These are phyloP conservation scores for Harringtonia aguacate DNA, from an alignment of 2,329 filamentous ascomycete species.

Conservation along the genomic window DNA sequence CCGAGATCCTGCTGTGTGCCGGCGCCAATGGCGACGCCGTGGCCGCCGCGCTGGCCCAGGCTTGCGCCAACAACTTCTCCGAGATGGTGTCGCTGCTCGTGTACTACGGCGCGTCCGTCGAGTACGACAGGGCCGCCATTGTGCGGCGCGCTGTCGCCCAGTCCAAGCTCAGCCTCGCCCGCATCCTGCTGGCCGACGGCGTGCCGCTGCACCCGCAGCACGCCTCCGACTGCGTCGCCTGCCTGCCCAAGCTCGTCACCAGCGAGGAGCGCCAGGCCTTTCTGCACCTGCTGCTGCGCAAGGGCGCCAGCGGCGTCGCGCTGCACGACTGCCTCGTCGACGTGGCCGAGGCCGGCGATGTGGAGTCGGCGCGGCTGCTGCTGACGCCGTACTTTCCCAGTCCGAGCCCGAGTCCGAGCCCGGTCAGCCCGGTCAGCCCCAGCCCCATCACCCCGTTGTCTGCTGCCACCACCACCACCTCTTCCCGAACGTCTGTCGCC, in stretches of 20 bases:
- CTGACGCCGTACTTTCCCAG: constrained; percentile 34
- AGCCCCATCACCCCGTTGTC: too few species aligned
- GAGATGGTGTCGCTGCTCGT: constrained; percentile 45
- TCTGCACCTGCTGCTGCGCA: constrained; percentile 34
- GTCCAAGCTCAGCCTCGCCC: constrained; percentile 34
- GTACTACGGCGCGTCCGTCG: constrained; percentile 41
- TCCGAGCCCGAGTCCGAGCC: neutral
- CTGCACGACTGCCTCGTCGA: constrained; percentile 40
- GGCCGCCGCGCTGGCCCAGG: constrained; percentile 35
- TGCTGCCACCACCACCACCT: too few species aligned
- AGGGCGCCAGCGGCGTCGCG: constrained; percentile 35
- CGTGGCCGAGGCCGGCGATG: constrained; percentile 36
- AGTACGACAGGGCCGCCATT: constrained; percentile 38
- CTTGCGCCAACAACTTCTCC: constrained; percentile 37
- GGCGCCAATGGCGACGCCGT: constrained; percentile 42
- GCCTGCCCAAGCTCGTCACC: constrained; percentile 40
- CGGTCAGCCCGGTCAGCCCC: too few species aligned
- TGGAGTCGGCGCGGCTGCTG: constrained; percentile 35
- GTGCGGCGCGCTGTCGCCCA: constrained; percentile 37
- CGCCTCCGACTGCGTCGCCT: constrained; percentile 38
- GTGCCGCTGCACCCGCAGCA: constrained; percentile 29
- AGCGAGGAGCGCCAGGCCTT: constrained; percentile 33
- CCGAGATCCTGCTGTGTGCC: constrained; percentile 46
- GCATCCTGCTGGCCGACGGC: constrained; percentile 33
- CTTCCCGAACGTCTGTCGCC: too few species aligned